Percentiles rank a stretch among this genome's conserved stretches.
Conservation (phyloP, 768 basidiomycete genomes). For the Strobilomyces echinocephalus region DNA sequence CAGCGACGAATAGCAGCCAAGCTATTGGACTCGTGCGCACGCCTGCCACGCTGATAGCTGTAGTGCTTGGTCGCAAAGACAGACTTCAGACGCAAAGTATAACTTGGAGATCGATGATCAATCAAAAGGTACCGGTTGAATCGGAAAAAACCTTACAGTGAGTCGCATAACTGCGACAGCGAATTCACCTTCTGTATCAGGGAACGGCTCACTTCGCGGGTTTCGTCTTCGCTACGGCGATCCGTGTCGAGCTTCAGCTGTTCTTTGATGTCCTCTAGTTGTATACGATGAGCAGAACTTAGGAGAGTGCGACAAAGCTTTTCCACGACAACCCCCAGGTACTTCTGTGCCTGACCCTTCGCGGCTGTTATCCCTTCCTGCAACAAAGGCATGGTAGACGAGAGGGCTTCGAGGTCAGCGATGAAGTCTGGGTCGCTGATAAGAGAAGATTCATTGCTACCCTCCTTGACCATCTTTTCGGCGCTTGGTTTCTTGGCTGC, state of each 20-base stretch:
- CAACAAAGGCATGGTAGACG: constrained; percentile 10
- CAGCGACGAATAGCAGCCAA: background rate
- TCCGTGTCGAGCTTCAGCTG: constrained; percentile 16
- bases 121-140: background rate
- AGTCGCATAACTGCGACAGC: constrained; percentile 14
- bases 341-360: constrained; percentile 16
- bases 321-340: constrained; percentile 15
- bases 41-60: background rate
- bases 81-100: constrained; percentile 15
- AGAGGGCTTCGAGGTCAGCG: constrained; percentile 18
- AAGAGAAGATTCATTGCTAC: constrained; percentile 16
- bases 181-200: constrained; percentile 19
- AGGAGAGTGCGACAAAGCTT: constrained; percentile 16
- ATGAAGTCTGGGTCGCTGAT: constrained; percentile 21
- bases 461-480: constrained; percentile 22
- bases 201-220: constrained; percentile 12
- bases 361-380: constrained; percentile 13
- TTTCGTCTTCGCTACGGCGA: constrained; percentile 8
- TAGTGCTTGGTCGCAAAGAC: background rate
- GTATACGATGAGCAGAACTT: constrained; percentile 8
- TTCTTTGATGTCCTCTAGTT: constrained; percentile 12
- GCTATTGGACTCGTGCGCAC: background rate
- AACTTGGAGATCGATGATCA: constrained; percentile 5
- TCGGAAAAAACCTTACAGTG: constrained; percentile 10
- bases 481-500: constrained; percentile 7